These are phyloP conservation scores for Striga hermonthica DNA, from an alignment of 305 asterid genomes.

Conservation along the genomic window DNA sequence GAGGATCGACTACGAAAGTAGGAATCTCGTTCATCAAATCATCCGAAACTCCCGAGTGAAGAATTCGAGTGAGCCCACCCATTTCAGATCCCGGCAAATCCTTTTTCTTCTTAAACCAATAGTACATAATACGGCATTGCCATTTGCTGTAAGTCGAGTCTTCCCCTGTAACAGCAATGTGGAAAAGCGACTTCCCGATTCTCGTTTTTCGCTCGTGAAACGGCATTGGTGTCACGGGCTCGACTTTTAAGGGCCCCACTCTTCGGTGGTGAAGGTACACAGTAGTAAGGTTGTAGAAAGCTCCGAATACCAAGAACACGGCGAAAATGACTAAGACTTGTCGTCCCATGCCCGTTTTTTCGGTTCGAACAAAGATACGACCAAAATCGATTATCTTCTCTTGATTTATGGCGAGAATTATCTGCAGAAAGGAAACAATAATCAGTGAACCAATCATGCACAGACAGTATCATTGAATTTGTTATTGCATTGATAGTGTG, in stretches of 20 bases:
- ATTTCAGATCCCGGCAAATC: constrained; percentile 53
- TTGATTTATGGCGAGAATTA: too few relatives aligned
- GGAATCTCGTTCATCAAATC: constrained; percentile 51
- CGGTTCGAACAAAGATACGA: too few relatives aligned
- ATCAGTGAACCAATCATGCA: too few relatives aligned
- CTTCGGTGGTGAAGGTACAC: too few relatives aligned
- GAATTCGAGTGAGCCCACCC: constrained; percentile 56
- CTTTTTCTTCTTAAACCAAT: constrained; percentile 53
- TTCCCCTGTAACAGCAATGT: constrained; percentile 44
- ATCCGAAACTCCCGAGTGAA: constrained; percentile 53
- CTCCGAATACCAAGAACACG: too few relatives aligned
- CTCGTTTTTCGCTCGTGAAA: constrained; percentile 26
- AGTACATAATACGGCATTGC: constrained; percentile 66
- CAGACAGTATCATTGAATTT: too few relatives aligned
- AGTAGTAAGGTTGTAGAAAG: background rate
- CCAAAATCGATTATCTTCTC: too few relatives aligned
- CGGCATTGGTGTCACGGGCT: constrained; percentile 51
- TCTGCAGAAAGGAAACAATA: too few relatives aligned
- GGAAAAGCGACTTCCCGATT: constrained; percentile 35
- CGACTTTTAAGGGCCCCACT: constrained; percentile 9
- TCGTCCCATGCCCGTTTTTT: too few relatives aligned
- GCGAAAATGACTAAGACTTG: too few relatives aligned
- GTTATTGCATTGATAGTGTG: too few relatives aligned
- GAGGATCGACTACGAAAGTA: constrained; percentile 42
- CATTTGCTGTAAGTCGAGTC: constrained; percentile 49